phyloP scores from a whole-genome alignment of 2,329 filamentous ascomycete species.

The Cercospora sp. region DNA sequence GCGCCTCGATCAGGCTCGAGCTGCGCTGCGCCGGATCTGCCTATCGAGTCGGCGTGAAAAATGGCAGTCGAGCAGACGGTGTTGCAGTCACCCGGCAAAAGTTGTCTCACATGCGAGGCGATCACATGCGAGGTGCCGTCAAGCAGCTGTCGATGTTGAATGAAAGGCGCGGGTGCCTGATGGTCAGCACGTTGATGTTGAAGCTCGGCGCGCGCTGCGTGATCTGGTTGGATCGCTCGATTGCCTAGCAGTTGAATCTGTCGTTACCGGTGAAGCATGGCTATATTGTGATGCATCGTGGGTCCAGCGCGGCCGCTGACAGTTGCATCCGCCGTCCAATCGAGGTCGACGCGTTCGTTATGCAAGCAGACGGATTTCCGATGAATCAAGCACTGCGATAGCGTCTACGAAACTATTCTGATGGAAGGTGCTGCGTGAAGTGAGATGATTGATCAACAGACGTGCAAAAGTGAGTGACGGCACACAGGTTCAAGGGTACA shows the following conservation, averaged over 20 bases:
- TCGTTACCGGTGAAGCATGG: slow-evolving; percentile 17
- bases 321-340: background rate
- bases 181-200: background rate
- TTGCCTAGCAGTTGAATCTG: background rate
- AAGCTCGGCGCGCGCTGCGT: background rate
- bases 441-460: slow-evolving; percentile 1
- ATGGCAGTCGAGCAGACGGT: background rate
- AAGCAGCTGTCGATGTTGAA: background rate
- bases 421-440: background rate
- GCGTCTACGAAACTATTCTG: background rate
- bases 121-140: slow-evolving; percentile 2
- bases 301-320: background rate
- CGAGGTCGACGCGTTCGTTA: background rate
- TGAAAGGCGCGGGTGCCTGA: background rate
- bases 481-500: background rate
- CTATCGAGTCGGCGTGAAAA: background rate
- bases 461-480: slow-evolving; percentile 1
- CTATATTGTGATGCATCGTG: slow-evolving; percentile 14
- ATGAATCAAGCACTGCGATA: background rate
- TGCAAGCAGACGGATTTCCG: background rate
- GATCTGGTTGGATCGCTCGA: slow-evolving; percentile 4
- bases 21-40: background rate
- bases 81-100: slow-evolving; percentile 16
- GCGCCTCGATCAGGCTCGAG: background rate
- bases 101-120: slow-evolving; percentile 20